Base-by-base conservation (phyloP, 257 asterid species). In the Salvia rosmarinus region DNA sequence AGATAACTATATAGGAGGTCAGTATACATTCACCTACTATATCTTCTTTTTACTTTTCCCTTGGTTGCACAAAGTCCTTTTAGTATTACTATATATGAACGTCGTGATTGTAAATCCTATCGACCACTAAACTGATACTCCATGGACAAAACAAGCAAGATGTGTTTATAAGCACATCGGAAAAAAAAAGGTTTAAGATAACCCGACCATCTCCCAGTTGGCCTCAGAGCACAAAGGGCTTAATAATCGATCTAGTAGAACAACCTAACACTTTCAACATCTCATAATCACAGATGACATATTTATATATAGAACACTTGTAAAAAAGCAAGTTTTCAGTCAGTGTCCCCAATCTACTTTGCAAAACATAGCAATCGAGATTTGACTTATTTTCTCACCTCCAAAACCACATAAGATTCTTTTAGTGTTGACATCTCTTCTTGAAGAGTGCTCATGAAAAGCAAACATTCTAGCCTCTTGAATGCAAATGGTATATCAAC, bases 401-500 rank as follows among this genome's bases (percentile, higher is more conserved):
- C 96, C 79, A 92, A 80, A 71, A 88, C 87, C 7, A 75, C 78
- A 44, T 86, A 88, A 21, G 96, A 89, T 64, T 86, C 96, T 67
- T 72, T 86, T 76, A 85, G 46, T 16, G 75, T 13, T 6, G 90
- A 32, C 50, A 71, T 71, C 72, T 92, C 98, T 76, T 89, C 98
- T 74, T 85, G 87, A 73, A 86, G 88, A 61, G 87, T 88, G 80
- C 89, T 76, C 96, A 92, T 89, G 66, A 89, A 85, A 70, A 81
- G 84, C 82, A 92, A 81, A 0, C 85, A 82, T 54, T 92, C 96
- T 14, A 92, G 75, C 81, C 96, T 88, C 84, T 86, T 91, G 74
- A 91, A 89, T 51, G 96, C 97, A 73, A 78, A 88, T 17, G 98
- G 99, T 75, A 89, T 80, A 75, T 85, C 87, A 67, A 88, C 89